Percentiles rank a stretch among this genome's conserved stretches.
These are phyloP conservation scores for Tolypocladium sp. DNA, from an alignment of 2,329 filamentous ascomycete genomes.

Conservation along the genomic window DNA sequence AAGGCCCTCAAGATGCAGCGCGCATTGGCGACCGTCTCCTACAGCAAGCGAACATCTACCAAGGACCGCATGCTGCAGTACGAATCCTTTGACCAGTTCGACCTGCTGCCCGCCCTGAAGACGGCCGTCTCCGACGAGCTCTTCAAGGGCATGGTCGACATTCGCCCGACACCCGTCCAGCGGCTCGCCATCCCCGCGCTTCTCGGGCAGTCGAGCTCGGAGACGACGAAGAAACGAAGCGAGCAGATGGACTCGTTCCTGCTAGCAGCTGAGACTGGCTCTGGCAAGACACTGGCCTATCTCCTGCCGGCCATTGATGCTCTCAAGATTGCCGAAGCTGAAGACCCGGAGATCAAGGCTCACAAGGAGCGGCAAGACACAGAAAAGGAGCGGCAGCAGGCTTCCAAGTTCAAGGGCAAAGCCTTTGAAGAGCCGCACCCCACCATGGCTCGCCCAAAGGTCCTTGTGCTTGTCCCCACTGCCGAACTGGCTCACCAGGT, in stretches of 20 bases:
- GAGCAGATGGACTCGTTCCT: constrained; percentile 51
- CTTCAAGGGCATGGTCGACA: constrained; percentile 62
- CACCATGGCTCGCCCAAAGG: constrained; percentile 69
- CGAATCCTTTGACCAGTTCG: constrained; percentile 74
- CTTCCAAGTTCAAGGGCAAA: constrained; percentile 47
- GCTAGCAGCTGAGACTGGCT: constrained; percentile 91
- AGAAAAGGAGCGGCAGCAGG: constrained; percentile 46
- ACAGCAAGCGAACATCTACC: constrained; percentile 49
- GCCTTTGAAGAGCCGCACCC: constrained; percentile 61
- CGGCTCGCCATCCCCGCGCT: constrained; percentile 78
- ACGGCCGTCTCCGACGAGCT: constrained; percentile 64
- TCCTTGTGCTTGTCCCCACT: constrained; percentile 82
- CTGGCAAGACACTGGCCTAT: constrained; percentile 93
- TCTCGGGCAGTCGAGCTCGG: constrained; percentile 42
- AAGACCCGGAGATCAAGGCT: constrained; percentile 48
- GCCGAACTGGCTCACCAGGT: constrained; percentile 89
- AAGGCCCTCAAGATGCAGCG: constrained; percentile 95
- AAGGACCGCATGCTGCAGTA: constrained; percentile 53
- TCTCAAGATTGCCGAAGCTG: constrained; percentile 65
- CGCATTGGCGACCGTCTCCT: constrained; percentile 65
- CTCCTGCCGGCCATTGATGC: constrained; percentile 77
- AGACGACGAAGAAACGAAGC: constrained; percentile 19
- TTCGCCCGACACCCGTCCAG: constrained; percentile 83
- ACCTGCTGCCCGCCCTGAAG: constrained; percentile 62
- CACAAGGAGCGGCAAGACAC: constrained; percentile 46